Conservation (phyloP, 2,329 filamentous ascomycete species). For the Neonectria faginata region DNA sequence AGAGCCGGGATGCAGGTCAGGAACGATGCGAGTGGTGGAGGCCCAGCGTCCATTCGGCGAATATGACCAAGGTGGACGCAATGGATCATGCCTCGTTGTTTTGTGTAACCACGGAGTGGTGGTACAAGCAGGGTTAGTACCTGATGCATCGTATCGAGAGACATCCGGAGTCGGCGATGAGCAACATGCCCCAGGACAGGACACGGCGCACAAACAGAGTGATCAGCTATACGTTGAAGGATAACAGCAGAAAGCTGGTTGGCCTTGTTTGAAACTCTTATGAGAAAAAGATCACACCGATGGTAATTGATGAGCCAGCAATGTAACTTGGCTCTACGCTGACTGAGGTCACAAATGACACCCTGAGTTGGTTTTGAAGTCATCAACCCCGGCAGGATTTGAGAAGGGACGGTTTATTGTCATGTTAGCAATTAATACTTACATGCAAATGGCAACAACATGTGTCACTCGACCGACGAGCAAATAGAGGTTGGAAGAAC, state of each 20-base stretch:
- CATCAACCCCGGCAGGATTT: neutral
- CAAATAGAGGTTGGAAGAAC: neutral
- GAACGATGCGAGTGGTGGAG: slow-evolving; percentile 7
- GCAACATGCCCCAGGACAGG: neutral
- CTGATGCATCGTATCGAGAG: neutral
- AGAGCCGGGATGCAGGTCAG: neutral
- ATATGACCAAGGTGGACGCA: neutral
- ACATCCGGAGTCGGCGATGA: neutral
- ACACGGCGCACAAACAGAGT: neutral
- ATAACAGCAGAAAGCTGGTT: neutral
- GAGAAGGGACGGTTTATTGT: neutral
- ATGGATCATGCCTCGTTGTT: neutral
- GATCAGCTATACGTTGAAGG: neutral
- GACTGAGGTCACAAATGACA: neutral
- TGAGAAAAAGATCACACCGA: too few relatives aligned
- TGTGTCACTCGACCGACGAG: neutral
- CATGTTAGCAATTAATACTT: neutral
- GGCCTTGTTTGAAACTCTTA: neutral
- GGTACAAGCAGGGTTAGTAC: neutral
- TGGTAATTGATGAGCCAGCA: neutral
- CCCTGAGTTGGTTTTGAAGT: neutral
- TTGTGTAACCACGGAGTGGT: slow-evolving; percentile 3
- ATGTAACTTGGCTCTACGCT: neutral
- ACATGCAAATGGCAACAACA: neutral
- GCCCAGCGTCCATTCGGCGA: slow-evolving; percentile 1